These are phyloP conservation scores for Blastomyces percursus DNA, from an alignment of 2,329 filamentous ascomycete genomes.

Conservation along the genomic window DNA sequence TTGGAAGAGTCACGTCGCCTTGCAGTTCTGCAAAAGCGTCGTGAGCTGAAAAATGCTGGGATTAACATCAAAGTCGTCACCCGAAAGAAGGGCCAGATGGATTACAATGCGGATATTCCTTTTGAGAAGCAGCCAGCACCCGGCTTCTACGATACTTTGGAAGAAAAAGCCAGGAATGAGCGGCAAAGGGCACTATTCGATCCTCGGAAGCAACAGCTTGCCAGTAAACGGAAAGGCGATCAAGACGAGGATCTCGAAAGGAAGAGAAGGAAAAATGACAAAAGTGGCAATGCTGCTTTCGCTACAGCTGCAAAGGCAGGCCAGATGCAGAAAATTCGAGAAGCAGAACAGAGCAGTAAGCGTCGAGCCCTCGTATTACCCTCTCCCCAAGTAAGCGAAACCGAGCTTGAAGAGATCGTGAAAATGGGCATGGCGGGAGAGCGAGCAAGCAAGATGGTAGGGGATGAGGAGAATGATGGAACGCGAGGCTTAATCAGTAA, in stretches of 20 bases:
- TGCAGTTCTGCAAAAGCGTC: conserved; percentile 83
- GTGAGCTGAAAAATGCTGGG: conserved; percentile 92
- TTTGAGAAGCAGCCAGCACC: conserved; percentile 84
- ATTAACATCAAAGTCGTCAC: conserved; percentile 96
- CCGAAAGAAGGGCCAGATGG: conserved; percentile 92
- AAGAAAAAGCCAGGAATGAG: conserved; percentile 74
- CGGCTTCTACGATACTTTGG: conserved; percentile 86
- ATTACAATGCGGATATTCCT: conserved; percentile 98
- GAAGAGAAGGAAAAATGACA: conserved; percentile 82
- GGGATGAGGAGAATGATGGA: conserved; percentile 69
- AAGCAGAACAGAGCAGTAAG: conserved; percentile 95
- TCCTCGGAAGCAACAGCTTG: conserved; percentile 80
- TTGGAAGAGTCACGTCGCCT: conserved; percentile 87
- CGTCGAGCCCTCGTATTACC: conserved; percentile 72
- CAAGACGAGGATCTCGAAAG: conserved; percentile 67
- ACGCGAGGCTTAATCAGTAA: conserved; percentile 78
- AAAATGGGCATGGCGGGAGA: conserved; percentile 97
- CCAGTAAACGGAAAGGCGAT: conserved; percentile 87
- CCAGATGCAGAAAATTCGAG: conserved; percentile 85
- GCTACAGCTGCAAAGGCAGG: conserved; percentile 87
- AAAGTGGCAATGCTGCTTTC: conserved; percentile 66
- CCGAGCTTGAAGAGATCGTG: conserved; percentile 91
- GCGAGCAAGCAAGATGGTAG: conserved; percentile 63
- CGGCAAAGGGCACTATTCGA: conserved; percentile 75
- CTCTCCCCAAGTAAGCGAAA: conserved; percentile 80